A percentile compares a stretch with the other conserved stretches of the same genome.
phyloP scores from a whole-genome alignment of 202 grass and related monocot species.

The Hordeum pubiflorum region DNA sequence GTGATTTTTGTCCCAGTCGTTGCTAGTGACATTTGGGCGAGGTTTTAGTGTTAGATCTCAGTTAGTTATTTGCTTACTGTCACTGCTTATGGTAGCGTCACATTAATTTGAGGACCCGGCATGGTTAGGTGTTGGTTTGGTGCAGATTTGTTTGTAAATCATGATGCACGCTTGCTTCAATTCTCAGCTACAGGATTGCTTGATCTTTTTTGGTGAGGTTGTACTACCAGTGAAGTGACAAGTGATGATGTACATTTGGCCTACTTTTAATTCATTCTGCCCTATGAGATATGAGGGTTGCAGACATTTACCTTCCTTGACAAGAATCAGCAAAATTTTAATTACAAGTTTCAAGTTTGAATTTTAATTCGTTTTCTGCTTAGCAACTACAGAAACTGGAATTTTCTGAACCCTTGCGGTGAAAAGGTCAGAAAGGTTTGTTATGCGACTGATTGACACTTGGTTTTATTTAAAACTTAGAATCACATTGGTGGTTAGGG shows the following conservation, averaged over 20 bases:
- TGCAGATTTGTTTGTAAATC: background rate
- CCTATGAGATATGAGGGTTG: background rate
- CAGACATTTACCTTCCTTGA: background rate
- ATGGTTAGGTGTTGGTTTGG: background rate
- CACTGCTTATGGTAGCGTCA: background rate
- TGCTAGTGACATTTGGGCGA: background rate
- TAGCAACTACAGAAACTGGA: background rate
- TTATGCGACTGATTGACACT: background rate
- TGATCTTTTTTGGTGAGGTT: background rate
- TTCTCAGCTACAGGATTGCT: background rate
- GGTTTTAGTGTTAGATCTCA: conserved; percentile 7
- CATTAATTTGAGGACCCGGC: background rate
- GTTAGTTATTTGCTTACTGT: background rate
- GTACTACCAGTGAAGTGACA: background rate
- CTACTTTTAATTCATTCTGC: background rate
- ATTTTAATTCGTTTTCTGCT: background rate
- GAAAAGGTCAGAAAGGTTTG: background rate
- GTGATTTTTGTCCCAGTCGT: background rate
- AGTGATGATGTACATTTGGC: background rate
- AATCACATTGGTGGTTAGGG: background rate
- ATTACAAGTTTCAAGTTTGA: background rate
- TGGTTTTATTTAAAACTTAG: background rate
- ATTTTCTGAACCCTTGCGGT: background rate
- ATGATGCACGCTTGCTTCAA: background rate
- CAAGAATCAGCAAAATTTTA: background rate